Percentiles rank a stretch among this genome's conserved stretches.
Conservation (phyloP, 2,329 filamentous ascomycete species). For the Leptoxyphium fumago region DNA sequence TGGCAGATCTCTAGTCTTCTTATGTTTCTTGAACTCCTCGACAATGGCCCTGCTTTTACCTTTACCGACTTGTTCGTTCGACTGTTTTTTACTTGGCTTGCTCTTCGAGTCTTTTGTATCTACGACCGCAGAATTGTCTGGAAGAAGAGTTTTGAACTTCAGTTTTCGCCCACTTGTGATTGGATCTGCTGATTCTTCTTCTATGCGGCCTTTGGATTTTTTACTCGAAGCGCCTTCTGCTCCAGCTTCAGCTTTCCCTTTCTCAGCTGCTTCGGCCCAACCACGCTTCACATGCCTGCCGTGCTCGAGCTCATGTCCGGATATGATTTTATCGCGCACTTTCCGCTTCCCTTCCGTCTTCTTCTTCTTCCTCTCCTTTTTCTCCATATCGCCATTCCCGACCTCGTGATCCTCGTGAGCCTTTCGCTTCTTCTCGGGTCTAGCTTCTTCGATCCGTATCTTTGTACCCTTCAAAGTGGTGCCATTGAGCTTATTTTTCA, state of each 20-base stretch:
- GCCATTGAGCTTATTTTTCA: slow-evolving; percentile 83
- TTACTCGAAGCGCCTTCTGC: slow-evolving; percentile 21
- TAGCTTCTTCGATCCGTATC: slow-evolving; percentile 69
- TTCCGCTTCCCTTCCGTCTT: slow-evolving; percentile 38
- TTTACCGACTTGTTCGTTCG: slow-evolving; percentile 35
- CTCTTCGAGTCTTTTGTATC: slow-evolving; percentile 47
- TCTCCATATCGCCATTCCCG: slow-evolving; percentile 18
- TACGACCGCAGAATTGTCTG: slow-evolving; percentile 43
- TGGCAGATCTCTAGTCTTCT: slow-evolving; percentile 34
- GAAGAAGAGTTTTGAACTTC: slow-evolving; percentile 67
- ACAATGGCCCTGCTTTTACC: slow-evolving; percentile 45
- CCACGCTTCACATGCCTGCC: slow-evolving; percentile 74
- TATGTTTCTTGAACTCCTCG: slow-evolving; percentile 80
- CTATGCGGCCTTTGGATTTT: slow-evolving; percentile 36
- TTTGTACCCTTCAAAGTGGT: slow-evolving; percentile 72
- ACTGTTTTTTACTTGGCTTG: slow-evolving; percentile 40
- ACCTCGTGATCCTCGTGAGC: slow-evolving; percentile 19
- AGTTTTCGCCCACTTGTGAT: slow-evolving; percentile 54
- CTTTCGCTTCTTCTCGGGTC: slow-evolving; percentile 41
- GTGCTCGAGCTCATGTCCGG: slow-evolving; percentile 56
- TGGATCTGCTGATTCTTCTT: slow-evolving; percentile 38
- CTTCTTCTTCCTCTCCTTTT: slow-evolving; percentile 29
- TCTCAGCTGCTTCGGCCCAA: slow-evolving; percentile 50
- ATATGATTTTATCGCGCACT: slow-evolving; percentile 37
- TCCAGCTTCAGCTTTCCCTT: slow-evolving; percentile 17